Percentiles rank a stretch among this genome's conserved stretches.
These are phyloP conservation scores for Geoglossum cookeanum DNA, from an alignment of 2,329 filamentous ascomycete species.

Conservation along the genomic window DNA sequence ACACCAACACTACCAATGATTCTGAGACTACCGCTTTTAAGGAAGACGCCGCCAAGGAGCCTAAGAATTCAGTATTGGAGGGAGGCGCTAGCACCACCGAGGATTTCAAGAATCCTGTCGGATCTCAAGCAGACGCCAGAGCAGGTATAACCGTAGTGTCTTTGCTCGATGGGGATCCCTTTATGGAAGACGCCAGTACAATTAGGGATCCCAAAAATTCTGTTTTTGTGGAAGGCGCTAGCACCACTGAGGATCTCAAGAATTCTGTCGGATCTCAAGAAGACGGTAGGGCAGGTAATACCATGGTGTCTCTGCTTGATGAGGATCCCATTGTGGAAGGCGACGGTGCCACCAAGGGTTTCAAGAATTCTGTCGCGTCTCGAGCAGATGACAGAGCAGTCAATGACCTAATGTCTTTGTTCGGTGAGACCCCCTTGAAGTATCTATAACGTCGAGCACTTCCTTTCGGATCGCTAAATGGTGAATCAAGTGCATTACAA, in stretches of 20 bases:
- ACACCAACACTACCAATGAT: background rate
- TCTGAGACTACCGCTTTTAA: background rate
- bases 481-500: background rate
- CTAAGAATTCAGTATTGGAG: too few relatives aligned
- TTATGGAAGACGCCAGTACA: too few relatives aligned
- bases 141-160: background rate
- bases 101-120: background rate
- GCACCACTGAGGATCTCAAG: too few relatives aligned
- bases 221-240: too few relatives aligned
- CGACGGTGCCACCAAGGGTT: too few relatives aligned
- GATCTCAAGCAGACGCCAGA: background rate
- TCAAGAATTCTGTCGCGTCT: background rate
- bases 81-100: too few relatives aligned
- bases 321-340: background rate
- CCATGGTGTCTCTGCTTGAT: background rate
- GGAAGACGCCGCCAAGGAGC: too few relatives aligned
- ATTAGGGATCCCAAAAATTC: too few relatives aligned
- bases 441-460: background rate
- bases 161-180: background rate
- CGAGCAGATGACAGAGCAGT: background rate
- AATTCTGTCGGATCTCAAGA: background rate
- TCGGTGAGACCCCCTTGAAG: background rate
- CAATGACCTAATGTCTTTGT: background rate
- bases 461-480: background rate
- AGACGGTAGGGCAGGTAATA: background rate